Percentiles rank a stretch among this genome's conserved stretches.
Evolutionary conservation across 23 red algal genomes (phyloP).

Genomic region (Cyanidioschyzon merolae): DNA sequence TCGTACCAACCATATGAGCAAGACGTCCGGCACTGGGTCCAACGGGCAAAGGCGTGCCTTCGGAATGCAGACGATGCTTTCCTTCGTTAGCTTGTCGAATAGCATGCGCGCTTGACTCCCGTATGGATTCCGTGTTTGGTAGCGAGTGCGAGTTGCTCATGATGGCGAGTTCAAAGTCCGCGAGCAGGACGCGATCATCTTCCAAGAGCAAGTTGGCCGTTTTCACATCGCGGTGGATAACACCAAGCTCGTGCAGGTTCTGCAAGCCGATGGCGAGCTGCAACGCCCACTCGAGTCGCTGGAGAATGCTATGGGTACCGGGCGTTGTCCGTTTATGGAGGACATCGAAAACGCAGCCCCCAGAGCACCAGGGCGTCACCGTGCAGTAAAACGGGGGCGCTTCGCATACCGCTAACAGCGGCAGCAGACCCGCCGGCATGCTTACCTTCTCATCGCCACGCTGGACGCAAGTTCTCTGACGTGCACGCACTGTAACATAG

Average conservation of each 20-base stretch:
- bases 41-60: conserved; percentile 33
- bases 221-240: conserved; percentile 94
- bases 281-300: conserved; percentile 27
- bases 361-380: conserved; percentile 56
- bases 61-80: not conserved
- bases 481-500: conserved; percentile 23
- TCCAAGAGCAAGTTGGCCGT: conserved; percentile 84
- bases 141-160: not conserved
- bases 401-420: conserved; percentile 59
- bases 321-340: conserved; percentile 33
- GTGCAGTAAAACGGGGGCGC: conserved; percentile 63
- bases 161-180: conserved; percentile 62
- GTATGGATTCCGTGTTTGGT: not conserved
- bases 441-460: not conserved
- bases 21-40: conserved; percentile 80
- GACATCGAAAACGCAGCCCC: conserved; percentile 70
- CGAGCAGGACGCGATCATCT: conserved; percentile 32
- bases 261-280: conserved; percentile 67
- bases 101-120: not conserved
- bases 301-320: conserved; percentile 29
- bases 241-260: conserved; percentile 53
- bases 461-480: conserved; percentile 17
- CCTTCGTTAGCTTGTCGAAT: not conserved
- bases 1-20: conserved; percentile 87
- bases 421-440: conserved; percentile 26